A percentile compares a stretch with the other conserved stretches of the same genome.
phyloP scores from a whole-genome alignment of 1,284 basidiomycete species.

The Tetrapyrgos nigripes region DNA sequence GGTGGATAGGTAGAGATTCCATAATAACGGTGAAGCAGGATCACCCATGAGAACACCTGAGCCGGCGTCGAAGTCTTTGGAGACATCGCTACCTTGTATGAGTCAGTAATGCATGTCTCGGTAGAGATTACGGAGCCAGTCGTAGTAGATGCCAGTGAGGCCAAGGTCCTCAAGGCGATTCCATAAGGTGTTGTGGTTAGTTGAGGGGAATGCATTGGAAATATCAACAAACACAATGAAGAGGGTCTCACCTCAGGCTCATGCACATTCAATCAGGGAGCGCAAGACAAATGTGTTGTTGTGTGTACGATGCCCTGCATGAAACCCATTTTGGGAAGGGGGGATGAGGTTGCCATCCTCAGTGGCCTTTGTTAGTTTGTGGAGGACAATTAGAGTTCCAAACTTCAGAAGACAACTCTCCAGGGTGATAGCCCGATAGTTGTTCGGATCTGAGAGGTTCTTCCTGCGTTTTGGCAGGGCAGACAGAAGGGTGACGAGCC shows the following conservation, averaged over 20 bases:
- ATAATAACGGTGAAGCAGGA: slow-evolving; percentile 17
- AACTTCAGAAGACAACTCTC: slow-evolving; percentile 18
- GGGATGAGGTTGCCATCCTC: slow-evolving; percentile 16
- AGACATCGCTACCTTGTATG: slow-evolving; percentile 11
- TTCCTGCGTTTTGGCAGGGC: slow-evolving; percentile 8
- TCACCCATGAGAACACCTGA: slow-evolving; percentile 14
- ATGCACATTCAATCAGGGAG: slow-evolving; percentile 24
- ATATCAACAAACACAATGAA: slow-evolving; percentile 31
- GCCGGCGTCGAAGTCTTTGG: slow-evolving; percentile 5
- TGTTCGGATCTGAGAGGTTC: neutral
- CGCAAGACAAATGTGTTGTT: slow-evolving; percentile 21
- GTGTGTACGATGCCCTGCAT: slow-evolving; percentile 10
- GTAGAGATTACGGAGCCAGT: slow-evolving; percentile 28
- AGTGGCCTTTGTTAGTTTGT: no score
- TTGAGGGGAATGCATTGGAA: slow-evolving; percentile 32
- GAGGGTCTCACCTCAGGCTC: slow-evolving; percentile 7
- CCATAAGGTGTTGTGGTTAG: no score
- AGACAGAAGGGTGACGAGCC: slow-evolving; percentile 6
- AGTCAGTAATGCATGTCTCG: slow-evolving; percentile 3
- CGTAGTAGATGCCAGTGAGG: slow-evolving; percentile 27
- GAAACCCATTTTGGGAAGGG: slow-evolving; percentile 20
- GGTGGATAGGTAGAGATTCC: slow-evolving; percentile 18
- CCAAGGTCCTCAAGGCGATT: slow-evolving; percentile 21
- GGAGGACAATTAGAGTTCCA: slow-evolving; percentile 5
- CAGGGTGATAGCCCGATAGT: slow-evolving; percentile 11